phyloP scores from a whole-genome alignment of 371 early-diverging fungal genomes.

The Mortierella sp. region DNA sequence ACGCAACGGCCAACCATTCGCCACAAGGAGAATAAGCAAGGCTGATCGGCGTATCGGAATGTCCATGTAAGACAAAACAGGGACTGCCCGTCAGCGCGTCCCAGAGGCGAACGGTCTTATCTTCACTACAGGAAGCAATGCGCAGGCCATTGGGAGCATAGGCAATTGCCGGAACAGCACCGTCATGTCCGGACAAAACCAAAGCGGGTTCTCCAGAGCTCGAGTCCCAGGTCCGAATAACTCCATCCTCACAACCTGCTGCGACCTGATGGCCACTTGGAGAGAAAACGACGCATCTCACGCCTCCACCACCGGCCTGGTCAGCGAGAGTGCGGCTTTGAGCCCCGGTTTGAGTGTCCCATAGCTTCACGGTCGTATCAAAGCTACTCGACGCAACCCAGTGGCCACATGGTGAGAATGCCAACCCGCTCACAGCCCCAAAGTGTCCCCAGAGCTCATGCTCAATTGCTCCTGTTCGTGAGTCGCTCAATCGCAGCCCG shows the following conservation, averaged over 20 bases:
- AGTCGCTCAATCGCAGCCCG: neutral
- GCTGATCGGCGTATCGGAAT: neutral
- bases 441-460: neutral
- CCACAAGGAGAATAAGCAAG: conserved; percentile 6
- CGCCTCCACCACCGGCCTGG: neutral
- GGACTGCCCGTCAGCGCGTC: neutral
- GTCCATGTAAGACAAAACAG: neutral
- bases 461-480: neutral
- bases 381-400: conserved; percentile 2
- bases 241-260: conserved; percentile 1
- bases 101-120: conserved; percentile 12
- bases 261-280: conserved; percentile 12
- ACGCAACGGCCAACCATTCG: neutral
- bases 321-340: neutral
- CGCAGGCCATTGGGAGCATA: neutral
- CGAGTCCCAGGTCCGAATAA: neutral
- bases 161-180: neutral
- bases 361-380: neutral
- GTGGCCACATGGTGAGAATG: neutral
- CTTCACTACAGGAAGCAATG: conserved; percentile 4
- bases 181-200: neutral
- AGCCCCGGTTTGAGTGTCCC: neutral
- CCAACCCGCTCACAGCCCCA: neutral
- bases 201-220: neutral
- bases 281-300: neutral